Evolutionary conservation across 176 grass and related monocot species (phyloP), one percentile per base, ranked within the genome.

Genomic region (Eragrostis nindensis): DNA sequence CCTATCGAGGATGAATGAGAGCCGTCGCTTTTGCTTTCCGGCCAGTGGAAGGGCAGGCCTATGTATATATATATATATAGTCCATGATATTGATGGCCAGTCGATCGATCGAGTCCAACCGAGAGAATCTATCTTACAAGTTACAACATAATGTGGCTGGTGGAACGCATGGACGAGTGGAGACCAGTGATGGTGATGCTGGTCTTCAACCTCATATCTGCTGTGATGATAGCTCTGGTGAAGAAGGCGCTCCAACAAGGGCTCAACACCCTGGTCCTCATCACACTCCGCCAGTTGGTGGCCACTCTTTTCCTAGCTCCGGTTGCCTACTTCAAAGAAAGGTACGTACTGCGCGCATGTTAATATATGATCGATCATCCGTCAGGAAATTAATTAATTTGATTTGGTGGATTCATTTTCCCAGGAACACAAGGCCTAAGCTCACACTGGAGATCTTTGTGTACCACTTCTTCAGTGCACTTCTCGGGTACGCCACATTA

Each of bases 381-480:
- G 24, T 82, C 11, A 5, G 36, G 71, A 16, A 1, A n/a, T n/a
- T n/a, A n/a, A n/a, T n/a, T n/a, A n/a, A n/a, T n/a, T n/a, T n/a
- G n/a, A n/a, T n/a, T n/a, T n/a, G n/a, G n/a, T n/a, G n/a, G n/a
- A n/a, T n/a, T n/a, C n/a, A n/a, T n/a, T n/a, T 43, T 13, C 85
- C 32, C 80, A 94, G 95, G 87, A 94, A 85, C 83, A 87, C 74
- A 63, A 92, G 95, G 76, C 95, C 95, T 25, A 97, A 89, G 76
- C 17, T 97, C 26, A 97, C 90, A 21, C 0, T 9, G 10, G 87
- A 94, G 78, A 94, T 92, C 39, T 82, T 88, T 27, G 69, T 73
- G 6, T 97, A 97, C 81, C 76, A 92, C 49, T 97, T 97, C 80
- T 86, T 94, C 30, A 92, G 92, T 47, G 92, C 90, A 43, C 39